Base-by-base conservation (phyloP, 306 rosid genomes). In the Vigna angularis region DNA sequence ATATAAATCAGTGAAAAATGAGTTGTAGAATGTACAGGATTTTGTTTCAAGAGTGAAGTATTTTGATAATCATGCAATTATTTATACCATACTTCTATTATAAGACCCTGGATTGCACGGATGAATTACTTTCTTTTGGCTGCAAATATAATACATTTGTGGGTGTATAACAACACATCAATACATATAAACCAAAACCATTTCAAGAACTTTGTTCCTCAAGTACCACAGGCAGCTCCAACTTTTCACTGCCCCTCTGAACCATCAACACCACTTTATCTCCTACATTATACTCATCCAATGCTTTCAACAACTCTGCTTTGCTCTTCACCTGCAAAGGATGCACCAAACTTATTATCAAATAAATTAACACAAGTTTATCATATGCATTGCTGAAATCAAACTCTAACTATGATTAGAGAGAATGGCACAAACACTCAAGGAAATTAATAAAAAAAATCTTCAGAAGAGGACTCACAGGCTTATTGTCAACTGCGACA, bases 211-310 rank as follows among this genome's bases (percentile, higher is more conserved):
- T 89, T 28, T 83, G 90, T 73, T 95, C 97, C 85, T 92, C 98
- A 76, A 91, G 87, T 40, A 65, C 86, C 58, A 91, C 55, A 40
- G 93, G 88, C 36, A 91, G 26, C 84, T 89, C 96, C 91, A 95
- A 75, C 61, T 30, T 87, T 75, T 93, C 93, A 83, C 67, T 76
- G 28, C 89, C 94, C 53, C 98, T 92, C 61, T 86, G 89, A 79
- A 95, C 83, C 84, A 81, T 76, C 67, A 95, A 80, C 8, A 69
- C 81, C 58, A 92, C 93, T 81, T 85, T 78, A 64, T 89, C 97
- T 26, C 98, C 97, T 1, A 89, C 87, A 34, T 71, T 91, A 74
- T 91, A 89, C 4, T 95, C 98, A 85, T 95, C 97, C 82, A 90
- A 80, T 32, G 85, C 67, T 79, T 87, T 93, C 86, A 87, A 82